Evolutionary conservation across 73 alveolate species (phyloP).

Genomic region (Symbiodinium natans): DNA sequence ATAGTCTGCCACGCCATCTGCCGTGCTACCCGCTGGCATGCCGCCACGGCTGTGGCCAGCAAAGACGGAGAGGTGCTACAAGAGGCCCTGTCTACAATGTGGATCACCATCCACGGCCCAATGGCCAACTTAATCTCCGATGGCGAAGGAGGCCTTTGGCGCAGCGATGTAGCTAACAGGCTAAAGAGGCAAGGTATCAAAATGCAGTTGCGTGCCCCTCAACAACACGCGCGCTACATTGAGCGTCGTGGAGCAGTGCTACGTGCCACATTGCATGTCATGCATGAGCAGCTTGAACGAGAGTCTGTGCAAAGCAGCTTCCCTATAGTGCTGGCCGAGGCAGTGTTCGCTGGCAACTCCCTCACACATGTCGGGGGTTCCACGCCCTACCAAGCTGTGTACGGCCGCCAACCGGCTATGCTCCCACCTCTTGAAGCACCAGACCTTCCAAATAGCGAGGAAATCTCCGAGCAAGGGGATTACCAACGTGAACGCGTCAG

Average conservation of each 20-base stretch:
- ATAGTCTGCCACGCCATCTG: neutral
- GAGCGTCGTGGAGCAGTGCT: neutral
- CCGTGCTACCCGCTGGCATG: constrained; percentile 9
- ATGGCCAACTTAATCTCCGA: neutral
- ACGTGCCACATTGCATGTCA: neutral
- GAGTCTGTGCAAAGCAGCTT: neutral
- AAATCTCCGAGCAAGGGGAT: neutral
- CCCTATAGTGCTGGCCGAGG: neutral
- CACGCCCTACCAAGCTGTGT: neutral
- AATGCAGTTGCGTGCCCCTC: neutral
- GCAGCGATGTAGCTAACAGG: neutral
- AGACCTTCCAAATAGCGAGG: neutral
- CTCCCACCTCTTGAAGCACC: neutral
- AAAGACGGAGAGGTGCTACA: neutral
- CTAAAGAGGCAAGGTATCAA: neutral
- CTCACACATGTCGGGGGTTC: neutral
- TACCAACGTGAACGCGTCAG: neutral
- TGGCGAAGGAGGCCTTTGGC: neutral
- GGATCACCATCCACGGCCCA: neutral
- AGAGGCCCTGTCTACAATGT: neutral
- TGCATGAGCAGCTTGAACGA: neutral
- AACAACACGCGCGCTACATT: neutral
- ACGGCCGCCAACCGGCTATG: neutral
- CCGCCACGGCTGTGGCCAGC: neutral
- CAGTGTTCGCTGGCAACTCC: neutral